A percentile compares a stretch with the other conserved stretches of the same genome.
These are phyloP conservation scores for Brasenia schreberi DNA, from an alignment of 164 flowering plant species.

Conservation along the genomic window DNA sequence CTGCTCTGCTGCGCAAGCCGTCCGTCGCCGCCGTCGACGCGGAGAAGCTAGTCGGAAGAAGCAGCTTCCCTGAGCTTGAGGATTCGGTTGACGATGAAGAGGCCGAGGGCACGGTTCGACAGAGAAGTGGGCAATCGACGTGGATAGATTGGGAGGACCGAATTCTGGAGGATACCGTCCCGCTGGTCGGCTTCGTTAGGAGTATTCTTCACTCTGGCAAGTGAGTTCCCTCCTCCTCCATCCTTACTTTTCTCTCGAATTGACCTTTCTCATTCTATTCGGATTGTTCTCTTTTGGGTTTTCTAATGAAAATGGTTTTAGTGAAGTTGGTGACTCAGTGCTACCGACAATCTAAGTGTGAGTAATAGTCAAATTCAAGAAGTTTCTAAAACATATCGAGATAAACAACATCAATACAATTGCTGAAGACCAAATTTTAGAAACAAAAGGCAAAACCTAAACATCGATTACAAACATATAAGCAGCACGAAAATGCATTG, in stretches of 20 bases:
- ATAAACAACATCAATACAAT: too few species aligned
- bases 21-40: conserved; percentile 9
- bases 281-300: too few species aligned
- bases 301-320: too few species aligned
- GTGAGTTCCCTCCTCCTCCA: conserved; percentile 25
- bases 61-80: conserved; percentile 6
- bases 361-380: too few species aligned
- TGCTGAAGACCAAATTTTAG: too few species aligned
- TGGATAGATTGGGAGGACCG: conserved; percentile 77
- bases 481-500: too few species aligned
- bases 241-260: background rate
- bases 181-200: conserved; percentile 79
- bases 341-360: too few species aligned
- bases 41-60: conserved; percentile 4
- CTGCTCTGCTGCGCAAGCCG: conserved; percentile 46
- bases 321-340: too few species aligned
- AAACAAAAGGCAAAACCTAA: too few species aligned
- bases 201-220: conserved; percentile 89
- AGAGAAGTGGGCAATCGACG: conserved; percentile 12
- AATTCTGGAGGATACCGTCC: conserved; percentile 92
- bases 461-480: too few species aligned
- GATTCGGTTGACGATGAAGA: conserved; percentile 11
- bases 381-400: too few species aligned
- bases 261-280: too few species aligned
- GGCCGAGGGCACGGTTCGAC: conserved; percentile 2